Conservation (phyloP, 78 protist genomes). For the Monocercomonoides exilis region DNA sequence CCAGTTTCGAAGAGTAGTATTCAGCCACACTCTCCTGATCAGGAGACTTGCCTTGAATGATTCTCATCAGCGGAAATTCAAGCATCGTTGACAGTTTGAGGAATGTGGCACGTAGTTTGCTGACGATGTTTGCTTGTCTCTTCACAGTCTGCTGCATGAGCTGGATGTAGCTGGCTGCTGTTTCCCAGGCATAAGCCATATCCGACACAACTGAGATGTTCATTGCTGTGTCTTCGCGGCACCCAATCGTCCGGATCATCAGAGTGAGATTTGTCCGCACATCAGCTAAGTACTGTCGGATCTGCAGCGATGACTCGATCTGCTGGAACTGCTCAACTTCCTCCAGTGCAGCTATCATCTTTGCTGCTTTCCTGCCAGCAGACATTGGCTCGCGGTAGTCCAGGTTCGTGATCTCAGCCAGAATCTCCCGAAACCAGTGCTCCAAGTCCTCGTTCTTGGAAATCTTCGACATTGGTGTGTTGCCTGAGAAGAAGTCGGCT, state of each 20-base stretch:
- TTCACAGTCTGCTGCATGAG: slow-evolving; percentile 62
- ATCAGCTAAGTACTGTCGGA: slow-evolving; percentile 69
- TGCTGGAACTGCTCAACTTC: slow-evolving; percentile 85
- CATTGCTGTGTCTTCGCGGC: slow-evolving; percentile 53
- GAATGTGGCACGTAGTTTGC: slow-evolving; percentile 83
- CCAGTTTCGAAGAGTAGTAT: slow-evolving; percentile 68
- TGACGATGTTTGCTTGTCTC: slow-evolving; percentile 9
- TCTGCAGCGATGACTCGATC: slow-evolving; percentile 43
- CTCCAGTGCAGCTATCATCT: slow-evolving; percentile 71
- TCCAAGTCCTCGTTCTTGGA: slow-evolving; percentile 65
- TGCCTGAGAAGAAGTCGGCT: slow-evolving; percentile 73
- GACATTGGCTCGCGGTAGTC: slow-evolving; percentile 55
- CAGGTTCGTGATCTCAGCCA: slow-evolving; percentile 38
- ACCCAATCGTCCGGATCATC: slow-evolving; percentile 80
- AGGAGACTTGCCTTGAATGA: slow-evolving; percentile 63
- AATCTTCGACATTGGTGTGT: slow-evolving; percentile 63
- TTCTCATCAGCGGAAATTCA: slow-evolving; percentile 81
- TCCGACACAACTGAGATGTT: slow-evolving; percentile 60
- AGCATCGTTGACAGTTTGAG: slow-evolving; percentile 81
- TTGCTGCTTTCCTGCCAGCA: slow-evolving; percentile 79
- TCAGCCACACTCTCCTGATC: slow-evolving; percentile 78
- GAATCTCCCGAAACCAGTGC: slow-evolving; percentile 19
- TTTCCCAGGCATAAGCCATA: slow-evolving; percentile 34
- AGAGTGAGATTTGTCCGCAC: slow-evolving; percentile 54
- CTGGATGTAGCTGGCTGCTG: not conserved